Conservation (phyloP, 768 basidiomycete species). For the Jaapia argillacea region DNA sequence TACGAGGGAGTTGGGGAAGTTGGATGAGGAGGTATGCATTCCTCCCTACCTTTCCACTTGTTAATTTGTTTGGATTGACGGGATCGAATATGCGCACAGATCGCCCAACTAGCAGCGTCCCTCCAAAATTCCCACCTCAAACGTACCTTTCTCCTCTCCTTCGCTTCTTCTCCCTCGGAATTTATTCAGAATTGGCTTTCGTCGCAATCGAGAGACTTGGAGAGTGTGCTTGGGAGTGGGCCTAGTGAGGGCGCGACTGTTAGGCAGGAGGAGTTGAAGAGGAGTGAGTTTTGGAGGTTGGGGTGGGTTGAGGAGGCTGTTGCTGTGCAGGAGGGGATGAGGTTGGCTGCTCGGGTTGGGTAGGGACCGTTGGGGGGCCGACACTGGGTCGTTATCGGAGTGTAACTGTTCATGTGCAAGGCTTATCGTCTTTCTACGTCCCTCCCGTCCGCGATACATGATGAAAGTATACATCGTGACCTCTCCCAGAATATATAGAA, state of each 20-base stretch:
- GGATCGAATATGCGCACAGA: too few relatives aligned
- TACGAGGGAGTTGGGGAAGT: constrained; percentile 48
- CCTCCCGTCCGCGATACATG: too few relatives aligned
- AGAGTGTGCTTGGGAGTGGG: constrained; percentile 83
- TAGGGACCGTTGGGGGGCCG: background rate
- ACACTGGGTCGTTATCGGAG: too few relatives aligned
- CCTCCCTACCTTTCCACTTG: background rate
- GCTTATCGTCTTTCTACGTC: too few relatives aligned
- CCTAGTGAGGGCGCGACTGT: constrained; percentile 70
- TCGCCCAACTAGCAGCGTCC: constrained; percentile 75
- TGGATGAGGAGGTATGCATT: constrained; percentile 78
- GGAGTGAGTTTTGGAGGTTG: constrained; percentile 85
- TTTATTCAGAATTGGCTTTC: constrained; percentile 89
- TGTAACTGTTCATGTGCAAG: too few relatives aligned
- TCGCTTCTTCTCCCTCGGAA: constrained; percentile 65
- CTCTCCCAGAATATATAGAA: too few relatives aligned
- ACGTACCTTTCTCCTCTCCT: constrained; percentile 75
- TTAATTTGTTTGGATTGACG: background rate
- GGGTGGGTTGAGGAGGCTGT: constrained; percentile 91
- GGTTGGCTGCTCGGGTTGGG: constrained; percentile 34
- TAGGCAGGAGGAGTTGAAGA: constrained; percentile 77
- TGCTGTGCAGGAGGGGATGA: constrained; percentile 73
- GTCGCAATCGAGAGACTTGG: constrained; percentile 86
- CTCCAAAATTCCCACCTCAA: constrained; percentile 83
- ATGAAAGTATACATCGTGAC: too few relatives aligned